Evolutionary conservation across 2,329 filamentous ascomycete species (phyloP).

Genomic region (Akanthomyces dipterigenus): DNA sequence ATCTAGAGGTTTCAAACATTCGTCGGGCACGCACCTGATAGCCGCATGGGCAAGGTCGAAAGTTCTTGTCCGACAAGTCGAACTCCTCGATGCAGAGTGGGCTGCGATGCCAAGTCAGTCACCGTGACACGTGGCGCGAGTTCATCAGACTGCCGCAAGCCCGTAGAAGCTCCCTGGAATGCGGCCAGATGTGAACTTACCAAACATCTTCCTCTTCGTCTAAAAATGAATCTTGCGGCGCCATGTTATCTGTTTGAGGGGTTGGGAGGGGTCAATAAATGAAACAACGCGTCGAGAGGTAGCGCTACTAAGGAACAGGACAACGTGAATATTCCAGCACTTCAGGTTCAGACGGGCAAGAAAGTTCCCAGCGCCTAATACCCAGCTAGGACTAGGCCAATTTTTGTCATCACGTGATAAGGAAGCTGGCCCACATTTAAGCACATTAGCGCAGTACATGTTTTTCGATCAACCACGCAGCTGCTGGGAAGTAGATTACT

Average conservation of each 20-base stretch:
- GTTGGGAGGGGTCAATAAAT: slow-evolving; percentile 15
- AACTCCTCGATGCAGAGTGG: slow-evolving; percentile 98
- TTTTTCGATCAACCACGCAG: not conserved
- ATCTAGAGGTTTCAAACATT: not conserved
- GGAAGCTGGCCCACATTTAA: not conserved
- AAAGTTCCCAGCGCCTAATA: slow-evolving; percentile 6
- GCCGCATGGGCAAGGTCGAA: slow-evolving; percentile 92
- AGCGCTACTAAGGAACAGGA: slow-evolving; percentile 18
- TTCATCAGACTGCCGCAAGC: slow-evolving; percentile 8
- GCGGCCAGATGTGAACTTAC: slow-evolving; percentile 35
- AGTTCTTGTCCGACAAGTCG: slow-evolving; percentile 94
- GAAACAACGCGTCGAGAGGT: slow-evolving; percentile 15
- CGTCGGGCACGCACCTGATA: slow-evolving; percentile 67
- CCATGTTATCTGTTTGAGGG: slow-evolving; percentile 40
- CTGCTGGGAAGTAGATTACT: slow-evolving; percentile 16
- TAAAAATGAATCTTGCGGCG: slow-evolving; percentile 63
- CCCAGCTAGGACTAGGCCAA: slow-evolving; percentile 1
- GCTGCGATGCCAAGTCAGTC: slow-evolving; percentile 42
- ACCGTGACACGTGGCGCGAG: slow-evolving; percentile 12
- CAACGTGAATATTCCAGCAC: slow-evolving; percentile 12
- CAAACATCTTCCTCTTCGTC: slow-evolving; percentile 66
- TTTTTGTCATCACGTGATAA: slow-evolving; percentile 13
- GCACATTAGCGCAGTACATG: slow-evolving; percentile 13
- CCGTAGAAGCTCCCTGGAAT: not conserved
- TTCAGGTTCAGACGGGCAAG: slow-evolving; percentile 7